Conservation (phyloP, 2,329 filamentous ascomycete genomes). For the Colletotrichum sojae region DNA sequence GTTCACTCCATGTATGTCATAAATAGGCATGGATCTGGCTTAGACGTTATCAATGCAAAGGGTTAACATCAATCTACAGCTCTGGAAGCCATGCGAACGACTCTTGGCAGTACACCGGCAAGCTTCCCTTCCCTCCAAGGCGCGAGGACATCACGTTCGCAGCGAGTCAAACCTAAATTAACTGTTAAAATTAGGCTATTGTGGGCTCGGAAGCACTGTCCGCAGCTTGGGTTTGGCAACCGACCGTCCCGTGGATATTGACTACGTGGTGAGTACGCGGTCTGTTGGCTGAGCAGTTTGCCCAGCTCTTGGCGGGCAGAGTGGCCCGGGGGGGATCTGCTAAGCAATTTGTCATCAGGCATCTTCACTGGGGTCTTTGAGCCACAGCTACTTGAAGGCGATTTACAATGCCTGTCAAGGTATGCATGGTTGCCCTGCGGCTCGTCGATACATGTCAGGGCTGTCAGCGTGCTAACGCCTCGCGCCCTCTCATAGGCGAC, state of each 20-base stretch:
- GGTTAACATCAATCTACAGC: constrained; percentile 53
- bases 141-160: constrained; percentile 34
- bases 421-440: constrained; percentile 47
- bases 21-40: constrained; percentile 13
- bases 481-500: constrained; percentile 50
- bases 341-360: constrained; percentile 61
- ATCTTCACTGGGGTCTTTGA: constrained; percentile 86
- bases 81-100: constrained; percentile 69
- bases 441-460: constrained; percentile 18
- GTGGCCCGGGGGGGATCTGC: constrained; percentile 35
- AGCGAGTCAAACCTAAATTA: constrained; percentile 22
- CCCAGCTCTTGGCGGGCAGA: constrained; percentile 30
- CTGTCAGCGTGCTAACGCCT: constrained; percentile 18
- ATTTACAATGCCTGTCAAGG: constrained; percentile 71
- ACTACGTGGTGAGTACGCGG: constrained; percentile 74
- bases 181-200: constrained; percentile 70
- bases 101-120: constrained; percentile 51
- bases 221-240: constrained; percentile 73
- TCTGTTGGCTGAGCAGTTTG: constrained; percentile 26
- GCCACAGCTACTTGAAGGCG: constrained; percentile 73
- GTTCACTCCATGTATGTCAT: constrained; percentile 83
- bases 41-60: constrained; percentile 20
- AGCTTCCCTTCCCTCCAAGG: neutral
- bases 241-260: constrained; percentile 72
- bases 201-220: constrained; percentile 79